A percentile compares a stretch with the other conserved stretches of the same genome.
These are phyloP conservation scores for Hsuehochloa calcarea DNA, from an alignment of 176 grass and related monocot genomes.

Conservation along the genomic window DNA sequence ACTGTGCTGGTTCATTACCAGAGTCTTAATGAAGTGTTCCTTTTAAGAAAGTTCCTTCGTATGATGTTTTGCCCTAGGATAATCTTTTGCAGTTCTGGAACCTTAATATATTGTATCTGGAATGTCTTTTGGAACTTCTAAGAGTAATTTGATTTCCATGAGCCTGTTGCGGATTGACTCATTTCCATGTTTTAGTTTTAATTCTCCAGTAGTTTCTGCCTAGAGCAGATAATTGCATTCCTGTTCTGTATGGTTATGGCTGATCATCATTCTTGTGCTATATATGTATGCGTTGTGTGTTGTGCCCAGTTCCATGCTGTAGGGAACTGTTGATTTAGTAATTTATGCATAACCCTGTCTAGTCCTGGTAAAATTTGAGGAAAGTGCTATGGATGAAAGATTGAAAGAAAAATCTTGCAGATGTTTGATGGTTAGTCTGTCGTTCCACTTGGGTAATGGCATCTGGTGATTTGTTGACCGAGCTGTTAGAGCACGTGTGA, in stretches of 20 bases:
- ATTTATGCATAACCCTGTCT: neutral
- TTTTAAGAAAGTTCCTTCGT: slow-evolving; percentile 1
- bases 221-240: neutral
- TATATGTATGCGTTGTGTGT: neutral
- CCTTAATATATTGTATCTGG: slow-evolving; percentile 38
- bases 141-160: slow-evolving; percentile 35
- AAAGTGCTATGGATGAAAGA: too few species aligned
- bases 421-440: too few species aligned
- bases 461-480: too few species aligned
- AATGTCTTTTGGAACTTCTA: neutral
- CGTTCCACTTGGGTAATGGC: too few species aligned
- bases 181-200: neutral
- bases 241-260: neutral
- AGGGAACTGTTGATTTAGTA: neutral
- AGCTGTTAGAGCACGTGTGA: too few species aligned
- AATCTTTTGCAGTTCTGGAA: slow-evolving; percentile 23
- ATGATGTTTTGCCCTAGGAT: slow-evolving; percentile 36
- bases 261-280: neutral
- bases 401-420: too few species aligned
- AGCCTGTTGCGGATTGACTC: neutral
- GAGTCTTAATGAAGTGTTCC: neutral
- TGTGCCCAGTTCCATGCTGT: neutral
- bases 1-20: neutral
- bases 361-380: neutral
- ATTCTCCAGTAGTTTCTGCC: neutral